phyloP scores from a whole-genome alignment of 78 protist species.

The Dictyostelium discoideum region DNA sequence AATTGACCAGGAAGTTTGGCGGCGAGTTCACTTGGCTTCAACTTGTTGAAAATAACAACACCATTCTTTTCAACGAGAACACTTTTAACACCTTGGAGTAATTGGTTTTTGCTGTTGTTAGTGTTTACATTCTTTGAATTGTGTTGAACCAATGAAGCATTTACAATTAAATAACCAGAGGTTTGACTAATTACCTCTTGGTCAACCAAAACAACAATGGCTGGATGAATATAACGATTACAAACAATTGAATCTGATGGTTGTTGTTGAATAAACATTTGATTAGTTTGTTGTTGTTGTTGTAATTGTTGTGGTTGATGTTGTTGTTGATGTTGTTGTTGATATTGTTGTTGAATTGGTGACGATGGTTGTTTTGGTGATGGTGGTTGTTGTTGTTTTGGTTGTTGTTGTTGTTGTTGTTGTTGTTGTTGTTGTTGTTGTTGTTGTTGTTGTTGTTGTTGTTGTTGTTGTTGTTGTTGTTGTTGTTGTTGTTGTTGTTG shows the following conservation, averaged over 20 bases:
- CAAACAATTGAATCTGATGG: conserved; percentile 45
- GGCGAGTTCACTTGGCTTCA: conserved; percentile 4
- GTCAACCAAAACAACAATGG: conserved; percentile 43
- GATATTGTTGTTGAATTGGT: neutral
- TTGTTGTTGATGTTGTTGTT: neutral
- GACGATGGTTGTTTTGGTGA: neutral
- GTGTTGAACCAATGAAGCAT: conserved; percentile 42
- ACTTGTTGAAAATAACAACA: conserved; percentile 23
- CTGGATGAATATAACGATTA: conserved; percentile 63
- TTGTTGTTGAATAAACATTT: conserved; percentile 47
- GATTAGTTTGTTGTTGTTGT: neutral
- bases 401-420: neutral
- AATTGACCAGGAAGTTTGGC: conserved; percentile 27
- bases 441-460: neutral
- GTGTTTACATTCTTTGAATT: neutral
- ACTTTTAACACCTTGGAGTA: conserved; percentile 71
- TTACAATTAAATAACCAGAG: conserved; percentile 48
- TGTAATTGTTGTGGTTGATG: neutral
- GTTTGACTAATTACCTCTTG: conserved; percentile 16
- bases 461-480: neutral
- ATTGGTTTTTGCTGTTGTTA: conserved; percentile 7
- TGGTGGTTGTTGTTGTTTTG: neutral
- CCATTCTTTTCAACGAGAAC: conserved; percentile 56
- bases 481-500: neutral
- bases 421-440: neutral